A percentile compares a stretch with the other conserved stretches of the same genome.
Conservation (phyloP, 371 early-diverging fungal genomes). For the Cokeromyces recurvatus region DNA sequence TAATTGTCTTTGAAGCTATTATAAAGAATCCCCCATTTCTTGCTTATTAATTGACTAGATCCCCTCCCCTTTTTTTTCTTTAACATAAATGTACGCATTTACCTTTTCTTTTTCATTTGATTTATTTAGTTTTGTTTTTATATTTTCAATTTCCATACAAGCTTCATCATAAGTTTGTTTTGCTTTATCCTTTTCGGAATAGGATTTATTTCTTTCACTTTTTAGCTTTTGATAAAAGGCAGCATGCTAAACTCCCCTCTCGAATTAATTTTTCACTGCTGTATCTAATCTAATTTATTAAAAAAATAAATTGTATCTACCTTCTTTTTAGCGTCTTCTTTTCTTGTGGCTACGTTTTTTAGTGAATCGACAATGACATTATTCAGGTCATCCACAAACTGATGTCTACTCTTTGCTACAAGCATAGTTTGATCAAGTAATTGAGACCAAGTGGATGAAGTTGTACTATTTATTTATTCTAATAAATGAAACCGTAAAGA, state of each 20-base stretch:
- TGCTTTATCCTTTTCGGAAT: constrained; percentile 68
- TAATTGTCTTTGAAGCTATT: constrained; percentile 46
- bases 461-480: constrained; percentile 8
- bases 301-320: too few relatives aligned
- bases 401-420: constrained; percentile 51
- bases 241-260: too few relatives aligned
- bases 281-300: not conserved
- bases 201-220: constrained; percentile 60
- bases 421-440: constrained; percentile 57
- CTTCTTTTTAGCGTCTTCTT: constrained; percentile 76
- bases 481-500: too few relatives aligned
- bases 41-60: too few relatives aligned
- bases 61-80: not conserved
- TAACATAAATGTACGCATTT: not conserved
- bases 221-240: constrained; percentile 61
- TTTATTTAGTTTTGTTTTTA: constrained; percentile 27
- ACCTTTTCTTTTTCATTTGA: constrained; percentile 40
- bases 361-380: constrained; percentile 51
- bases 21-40: too few relatives aligned
- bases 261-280: too few relatives aligned
- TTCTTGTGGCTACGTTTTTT: constrained; percentile 48
- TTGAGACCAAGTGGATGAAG: constrained; percentile 41
- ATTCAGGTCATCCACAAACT: constrained; percentile 56
- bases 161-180: constrained; percentile 66
- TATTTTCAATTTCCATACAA: constrained; percentile 62